Evolutionary conservation across 768 basidiomycete genomes (phyloP).

Genomic region (Lentinula sp.): DNA sequence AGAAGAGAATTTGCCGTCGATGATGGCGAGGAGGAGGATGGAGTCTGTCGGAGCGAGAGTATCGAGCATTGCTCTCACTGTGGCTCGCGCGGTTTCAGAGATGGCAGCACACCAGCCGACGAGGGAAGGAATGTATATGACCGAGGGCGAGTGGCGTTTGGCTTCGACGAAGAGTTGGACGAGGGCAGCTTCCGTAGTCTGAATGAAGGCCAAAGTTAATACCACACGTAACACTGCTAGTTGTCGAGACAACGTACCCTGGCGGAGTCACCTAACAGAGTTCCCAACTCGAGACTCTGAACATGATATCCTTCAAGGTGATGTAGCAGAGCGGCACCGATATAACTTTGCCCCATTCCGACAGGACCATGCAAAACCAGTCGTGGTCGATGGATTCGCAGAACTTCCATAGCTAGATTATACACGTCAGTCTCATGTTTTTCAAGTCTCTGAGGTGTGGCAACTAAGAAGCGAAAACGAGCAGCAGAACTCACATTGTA

Average conservation of each 20-base stretch:
- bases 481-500: conserved; percentile 54
- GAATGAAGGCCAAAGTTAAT: conserved; percentile 2
- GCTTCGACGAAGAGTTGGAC: conserved; percentile 96
- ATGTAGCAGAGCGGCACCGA: conserved; percentile 89
- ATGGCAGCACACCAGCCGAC: conserved; percentile 81
- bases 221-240: neutral
- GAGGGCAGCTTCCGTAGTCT: conserved; percentile 89
- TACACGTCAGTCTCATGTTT: neutral
- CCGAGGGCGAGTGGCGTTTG: conserved; percentile 93
- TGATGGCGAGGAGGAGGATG: conserved; percentile 84
- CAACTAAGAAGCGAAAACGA: neutral
- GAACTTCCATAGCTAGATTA: conserved; percentile 76
- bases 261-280: conserved; percentile 82
- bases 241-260: conserved; percentile 46
- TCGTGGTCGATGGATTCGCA: conserved; percentile 87
- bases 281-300: conserved; percentile 89
- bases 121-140: conserved; percentile 91
- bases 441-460: neutral
- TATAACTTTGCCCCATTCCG: conserved; percentile 89
- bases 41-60: conserved; percentile 89
- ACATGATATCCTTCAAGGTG: conserved; percentile 95
- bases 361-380: conserved; percentile 72
- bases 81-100: conserved; percentile 76
- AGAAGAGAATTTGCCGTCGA: conserved; percentile 66
- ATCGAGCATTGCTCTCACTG: conserved; percentile 87